phyloP scores from a whole-genome alignment of 441 rosid genomes.

The Dalechampia spathulata region DNA sequence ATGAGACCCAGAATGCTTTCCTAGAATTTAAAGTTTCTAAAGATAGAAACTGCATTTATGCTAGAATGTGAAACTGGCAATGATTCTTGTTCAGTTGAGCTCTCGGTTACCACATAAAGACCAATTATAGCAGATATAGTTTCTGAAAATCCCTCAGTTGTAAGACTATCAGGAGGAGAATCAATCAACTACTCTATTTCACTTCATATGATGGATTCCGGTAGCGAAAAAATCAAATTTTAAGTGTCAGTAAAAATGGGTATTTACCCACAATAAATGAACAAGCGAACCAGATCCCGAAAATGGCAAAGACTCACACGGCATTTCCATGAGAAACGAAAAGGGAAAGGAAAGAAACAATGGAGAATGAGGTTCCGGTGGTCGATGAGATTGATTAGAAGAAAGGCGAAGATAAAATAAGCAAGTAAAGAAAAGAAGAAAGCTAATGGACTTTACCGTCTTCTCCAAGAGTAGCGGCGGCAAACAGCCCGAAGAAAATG shows the following conservation, averaged over 20 bases:
- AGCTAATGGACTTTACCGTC: conserved; percentile 44
- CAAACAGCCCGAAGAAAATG: conserved; percentile 30
- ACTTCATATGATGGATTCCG: too few species aligned
- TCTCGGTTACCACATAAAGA: neutral
- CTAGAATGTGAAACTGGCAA: neutral
- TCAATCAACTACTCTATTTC: too few species aligned
- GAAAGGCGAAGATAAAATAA: too few species aligned
- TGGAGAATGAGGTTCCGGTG: neutral
- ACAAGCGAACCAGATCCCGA: conserved; percentile 23
- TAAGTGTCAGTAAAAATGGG: too few species aligned
- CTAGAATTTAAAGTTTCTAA: conserved; percentile 5
- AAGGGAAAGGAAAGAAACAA: too few species aligned
- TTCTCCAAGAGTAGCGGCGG: conserved; percentile 30
- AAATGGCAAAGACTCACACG: neutral
- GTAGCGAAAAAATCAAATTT: too few species aligned
- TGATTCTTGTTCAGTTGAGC: too few species aligned
- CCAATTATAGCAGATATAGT: neutral
- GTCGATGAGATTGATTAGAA: neutral
- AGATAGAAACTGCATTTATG: neutral
- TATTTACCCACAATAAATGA: too few species aligned
- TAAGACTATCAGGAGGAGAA: too few species aligned
- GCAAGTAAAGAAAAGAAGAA: too few species aligned
- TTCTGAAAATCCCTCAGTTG: neutral
- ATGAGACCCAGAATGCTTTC: neutral
- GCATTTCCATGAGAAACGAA: neutral